phyloP scores from a whole-genome alignment of 495 filamentous ascomycete species.

The Glutinoglossum americanum region DNA sequence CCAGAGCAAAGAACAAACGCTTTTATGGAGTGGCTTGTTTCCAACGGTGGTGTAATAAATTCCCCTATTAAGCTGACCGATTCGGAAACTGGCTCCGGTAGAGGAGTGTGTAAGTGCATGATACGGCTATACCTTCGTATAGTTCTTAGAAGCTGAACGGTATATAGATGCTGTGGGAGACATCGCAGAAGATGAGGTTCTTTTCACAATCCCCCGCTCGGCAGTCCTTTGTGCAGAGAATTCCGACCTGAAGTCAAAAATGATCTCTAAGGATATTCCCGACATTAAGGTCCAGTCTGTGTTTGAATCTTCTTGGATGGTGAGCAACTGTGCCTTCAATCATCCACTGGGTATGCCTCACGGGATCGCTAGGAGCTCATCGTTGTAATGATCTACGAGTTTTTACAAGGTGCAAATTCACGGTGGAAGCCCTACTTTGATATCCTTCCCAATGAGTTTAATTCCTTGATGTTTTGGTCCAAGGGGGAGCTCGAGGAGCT shows the following conservation, averaged over 20 bases:
- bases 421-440: conserved; percentile 62
- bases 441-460: conserved; percentile 56
- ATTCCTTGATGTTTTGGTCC: conserved; percentile 87
- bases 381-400: conserved; percentile 63
- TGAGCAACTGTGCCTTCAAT: background rate
- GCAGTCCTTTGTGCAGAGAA: conserved; percentile 25
- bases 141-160: background rate
- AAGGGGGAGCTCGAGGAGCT: conserved; percentile 45
- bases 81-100: conserved; percentile 26
- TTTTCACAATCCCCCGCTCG: conserved; percentile 39
- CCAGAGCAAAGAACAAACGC: conserved; percentile 20
- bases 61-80: conserved; percentile 33
- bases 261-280: conserved; percentile 2
- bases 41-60: conserved; percentile 28
- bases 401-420: conserved; percentile 34
- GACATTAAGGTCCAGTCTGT: background rate
- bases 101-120: conserved; percentile 35
- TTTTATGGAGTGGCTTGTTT: conserved; percentile 34
- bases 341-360: background rate
- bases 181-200: conserved; percentile 37
- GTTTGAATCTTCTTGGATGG: background rate
- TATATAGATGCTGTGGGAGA: conserved; percentile 31
- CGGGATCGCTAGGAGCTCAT: conserved; percentile 26
- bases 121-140: background rate
- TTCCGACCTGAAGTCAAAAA: conserved; percentile 11